These are phyloP conservation scores for Marchantia paleacea DNA, from an alignment of 225 moss, liverwort and hornwort species.

Conservation along the genomic window DNA sequence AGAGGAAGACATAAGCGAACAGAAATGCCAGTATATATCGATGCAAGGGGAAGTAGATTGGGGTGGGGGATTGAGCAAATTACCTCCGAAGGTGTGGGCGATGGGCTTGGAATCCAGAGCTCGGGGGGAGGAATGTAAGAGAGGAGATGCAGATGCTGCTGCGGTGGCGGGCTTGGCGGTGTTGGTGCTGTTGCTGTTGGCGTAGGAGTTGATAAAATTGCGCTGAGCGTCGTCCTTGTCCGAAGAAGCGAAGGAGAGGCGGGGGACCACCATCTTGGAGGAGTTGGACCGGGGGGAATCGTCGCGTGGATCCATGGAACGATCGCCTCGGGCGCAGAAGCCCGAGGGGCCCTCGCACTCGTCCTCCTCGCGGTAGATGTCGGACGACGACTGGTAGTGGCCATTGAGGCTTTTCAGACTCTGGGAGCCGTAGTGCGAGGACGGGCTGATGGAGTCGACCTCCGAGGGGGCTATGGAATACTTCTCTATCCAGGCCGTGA, in stretches of 20 bases:
- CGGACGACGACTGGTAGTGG: slow-evolving; percentile 43
- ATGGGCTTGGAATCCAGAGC: slow-evolving; percentile 20
- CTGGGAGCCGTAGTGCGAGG: slow-evolving; percentile 33
- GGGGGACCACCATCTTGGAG: slow-evolving; percentile 53
- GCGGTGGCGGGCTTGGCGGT: slow-evolving; percentile 7
- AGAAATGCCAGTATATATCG: neutral
- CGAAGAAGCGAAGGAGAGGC: slow-evolving; percentile 48
- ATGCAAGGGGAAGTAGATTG: neutral
- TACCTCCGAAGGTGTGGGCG: slow-evolving; percentile 38
- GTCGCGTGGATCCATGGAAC: slow-evolving; percentile 34
- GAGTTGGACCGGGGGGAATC: slow-evolving; percentile 55
- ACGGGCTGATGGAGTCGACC: slow-evolving; percentile 39
- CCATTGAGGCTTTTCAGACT: slow-evolving; percentile 31
- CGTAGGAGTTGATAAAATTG: slow-evolving; percentile 32
- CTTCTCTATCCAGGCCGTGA: slow-evolving; percentile 91
- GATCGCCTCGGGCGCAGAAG: slow-evolving; percentile 21
- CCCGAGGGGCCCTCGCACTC: slow-evolving; percentile 39
- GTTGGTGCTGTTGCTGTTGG: too few relatives aligned
- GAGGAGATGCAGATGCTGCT: neutral
- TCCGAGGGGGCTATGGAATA: slow-evolving; percentile 43
- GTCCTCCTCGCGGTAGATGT: slow-evolving; percentile 36
- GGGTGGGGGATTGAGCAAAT: neutral
- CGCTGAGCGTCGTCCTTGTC: slow-evolving; percentile 37
- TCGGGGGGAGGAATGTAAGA: slow-evolving; percentile 19
- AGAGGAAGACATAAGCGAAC: too few relatives aligned